These are phyloP conservation scores for Malus hybrid DNA, from an alignment of 331 rosid species.

Conservation along the genomic window DNA sequence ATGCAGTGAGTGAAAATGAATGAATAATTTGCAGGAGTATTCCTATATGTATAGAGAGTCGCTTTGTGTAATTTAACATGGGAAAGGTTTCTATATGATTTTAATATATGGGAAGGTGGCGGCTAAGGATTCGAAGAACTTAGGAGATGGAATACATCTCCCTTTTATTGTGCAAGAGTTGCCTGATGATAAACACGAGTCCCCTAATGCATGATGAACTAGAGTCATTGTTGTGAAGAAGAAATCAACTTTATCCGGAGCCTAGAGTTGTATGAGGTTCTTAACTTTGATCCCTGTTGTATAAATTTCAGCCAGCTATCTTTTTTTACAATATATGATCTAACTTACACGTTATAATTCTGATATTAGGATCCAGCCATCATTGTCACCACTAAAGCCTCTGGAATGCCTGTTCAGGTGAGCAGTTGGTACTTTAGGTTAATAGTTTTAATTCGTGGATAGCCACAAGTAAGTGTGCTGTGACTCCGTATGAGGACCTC, in stretches of 20 bases:
- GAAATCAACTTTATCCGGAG: slow-evolving; percentile 47
- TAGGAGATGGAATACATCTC: slow-evolving; percentile 63
- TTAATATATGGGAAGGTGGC: slow-evolving; percentile 39
- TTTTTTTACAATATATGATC: background rate
- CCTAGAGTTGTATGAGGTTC: slow-evolving; percentile 67
- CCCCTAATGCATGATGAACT: background rate
- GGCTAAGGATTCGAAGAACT: slow-evolving; percentile 57
- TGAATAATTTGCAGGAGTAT: too few species aligned
- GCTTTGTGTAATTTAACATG: background rate
- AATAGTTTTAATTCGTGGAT: too few species aligned
- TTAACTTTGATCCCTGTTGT: slow-evolving; percentile 4
- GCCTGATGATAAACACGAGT: slow-evolving; percentile 24
- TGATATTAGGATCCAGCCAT: slow-evolving; percentile 66
- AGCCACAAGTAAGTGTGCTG: too few species aligned
- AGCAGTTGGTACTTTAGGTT: too few species aligned
- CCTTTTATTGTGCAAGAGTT: slow-evolving; percentile 49
- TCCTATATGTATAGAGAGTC: too few species aligned
- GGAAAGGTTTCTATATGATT: slow-evolving; percentile 11
- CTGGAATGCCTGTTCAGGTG: slow-evolving; percentile 94
- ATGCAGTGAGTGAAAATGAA: too few species aligned
- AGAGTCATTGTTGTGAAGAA: slow-evolving; percentile 31
- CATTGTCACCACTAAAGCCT: slow-evolving; percentile 75
- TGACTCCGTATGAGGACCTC: too few species aligned
- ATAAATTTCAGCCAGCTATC: background rate
- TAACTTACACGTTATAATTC: background rate